A percentile compares a stretch with the other conserved stretches of the same genome.
Conservation (phyloP, 208 protist species). For the Blechomonas ayalai region DNA sequence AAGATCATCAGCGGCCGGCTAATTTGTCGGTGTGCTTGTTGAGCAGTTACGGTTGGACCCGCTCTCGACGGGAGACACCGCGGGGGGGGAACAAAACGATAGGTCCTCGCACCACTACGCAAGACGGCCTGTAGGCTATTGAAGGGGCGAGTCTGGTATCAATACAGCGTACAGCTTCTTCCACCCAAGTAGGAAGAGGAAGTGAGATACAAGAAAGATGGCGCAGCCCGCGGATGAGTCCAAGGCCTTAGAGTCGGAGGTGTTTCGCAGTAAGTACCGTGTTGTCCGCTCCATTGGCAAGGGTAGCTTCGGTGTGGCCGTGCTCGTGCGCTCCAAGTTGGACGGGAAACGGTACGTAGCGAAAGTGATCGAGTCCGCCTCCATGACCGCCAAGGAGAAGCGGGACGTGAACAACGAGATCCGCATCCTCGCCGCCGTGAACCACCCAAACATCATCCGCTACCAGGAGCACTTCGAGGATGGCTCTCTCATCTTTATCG, state of each 20-base stretch:
- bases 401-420: constrained; percentile 91
- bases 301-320: constrained; percentile 89
- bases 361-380: constrained; percentile 86
- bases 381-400: constrained; percentile 87
- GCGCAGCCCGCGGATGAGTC: constrained; percentile 61
- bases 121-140: too few relatives aligned
- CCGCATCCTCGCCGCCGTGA: constrained; percentile 81
- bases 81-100: too few relatives aligned
- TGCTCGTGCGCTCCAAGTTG: constrained; percentile 80
- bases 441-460: constrained; percentile 91
- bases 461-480: constrained; percentile 89
- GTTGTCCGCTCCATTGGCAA: constrained; percentile 86
- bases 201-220: constrained; percentile 17
- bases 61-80: too few relatives aligned
- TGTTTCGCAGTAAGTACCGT: constrained; percentile 85
- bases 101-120: too few relatives aligned
- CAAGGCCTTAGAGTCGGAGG: constrained; percentile 66
- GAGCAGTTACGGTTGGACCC: too few relatives aligned
- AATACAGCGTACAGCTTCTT: too few relatives aligned
- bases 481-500: constrained; percentile 85
- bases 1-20: too few relatives aligned
- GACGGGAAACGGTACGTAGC: constrained; percentile 89
- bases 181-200: too few relatives aligned
- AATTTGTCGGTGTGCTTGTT: too few relatives aligned
- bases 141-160: too few relatives aligned